Conservation (phyloP, 2,329 filamentous ascomycete species). For the Ophiobolus disseminans region DNA sequence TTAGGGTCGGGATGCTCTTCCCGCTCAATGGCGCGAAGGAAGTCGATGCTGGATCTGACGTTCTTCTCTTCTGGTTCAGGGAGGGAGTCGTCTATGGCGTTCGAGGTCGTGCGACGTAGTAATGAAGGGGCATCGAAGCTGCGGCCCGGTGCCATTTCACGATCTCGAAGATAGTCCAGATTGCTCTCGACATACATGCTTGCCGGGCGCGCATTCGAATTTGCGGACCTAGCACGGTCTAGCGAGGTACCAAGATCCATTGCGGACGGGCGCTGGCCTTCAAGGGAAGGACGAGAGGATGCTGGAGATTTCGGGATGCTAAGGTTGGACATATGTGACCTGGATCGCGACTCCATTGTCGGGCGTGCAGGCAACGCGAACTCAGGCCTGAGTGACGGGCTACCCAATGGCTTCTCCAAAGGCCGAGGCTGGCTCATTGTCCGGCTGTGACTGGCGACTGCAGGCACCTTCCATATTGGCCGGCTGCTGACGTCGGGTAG, state of each 20-base stretch:
- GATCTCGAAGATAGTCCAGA: constrained; percentile 81
- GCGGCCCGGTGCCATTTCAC: constrained; percentile 63
- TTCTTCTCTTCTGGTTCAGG: constrained; percentile 65
- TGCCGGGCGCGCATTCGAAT: constrained; percentile 72
- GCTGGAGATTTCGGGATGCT: constrained; percentile 61
- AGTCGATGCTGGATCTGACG: constrained; percentile 82
- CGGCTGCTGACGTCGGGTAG: constrained; percentile 50
- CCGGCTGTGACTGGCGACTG: constrained; percentile 50
- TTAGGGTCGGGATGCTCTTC: constrained; percentile 62
- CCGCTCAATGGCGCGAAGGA: constrained; percentile 76
- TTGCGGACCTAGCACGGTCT: constrained; percentile 68
- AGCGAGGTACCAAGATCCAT: constrained; percentile 67
- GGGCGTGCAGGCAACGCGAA: constrained; percentile 50
- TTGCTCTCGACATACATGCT: constrained; percentile 86
- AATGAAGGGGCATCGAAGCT: constrained; percentile 42
- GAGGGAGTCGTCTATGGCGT: constrained; percentile 46
- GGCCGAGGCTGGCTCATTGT: constrained; percentile 59
- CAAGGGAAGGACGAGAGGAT: constrained; percentile 72
- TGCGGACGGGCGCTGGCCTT: constrained; percentile 70
- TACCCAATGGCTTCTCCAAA: constrained; percentile 46
- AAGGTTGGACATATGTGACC: constrained; percentile 59
- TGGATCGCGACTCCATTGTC: constrained; percentile 56
- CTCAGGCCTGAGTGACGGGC: constrained; percentile 49
- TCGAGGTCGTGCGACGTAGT: constrained; percentile 36
- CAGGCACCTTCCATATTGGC: constrained; percentile 63